These are phyloP conservation scores for Erodium moschatum DNA, from an alignment of 441 rosid genomes.

Conservation along the genomic window DNA sequence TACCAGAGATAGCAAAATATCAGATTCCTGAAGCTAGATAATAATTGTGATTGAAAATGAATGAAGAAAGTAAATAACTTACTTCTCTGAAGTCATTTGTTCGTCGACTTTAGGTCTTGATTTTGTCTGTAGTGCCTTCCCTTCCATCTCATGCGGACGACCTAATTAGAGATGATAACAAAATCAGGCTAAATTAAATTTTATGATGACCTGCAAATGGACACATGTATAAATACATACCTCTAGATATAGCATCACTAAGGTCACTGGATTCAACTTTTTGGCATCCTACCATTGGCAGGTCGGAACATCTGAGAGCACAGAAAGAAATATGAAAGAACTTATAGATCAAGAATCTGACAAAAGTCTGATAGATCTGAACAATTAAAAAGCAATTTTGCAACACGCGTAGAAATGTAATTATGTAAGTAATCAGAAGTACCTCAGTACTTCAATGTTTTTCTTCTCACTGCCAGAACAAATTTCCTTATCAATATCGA, in stretches of 20 bases:
- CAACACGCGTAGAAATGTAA: slow-evolving; percentile 4
- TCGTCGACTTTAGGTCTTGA: slow-evolving; percentile 23
- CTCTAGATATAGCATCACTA: slow-evolving; percentile 29
- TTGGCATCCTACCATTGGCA: slow-evolving; percentile 21
- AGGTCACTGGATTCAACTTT: slow-evolving; percentile 28
- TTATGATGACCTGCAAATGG: neutral
- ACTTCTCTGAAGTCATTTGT: slow-evolving; percentile 23
- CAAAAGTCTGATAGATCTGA: slow-evolving; percentile 9
- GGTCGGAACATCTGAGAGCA: slow-evolving; percentile 28
- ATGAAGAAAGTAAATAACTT: slow-evolving; percentile 13
- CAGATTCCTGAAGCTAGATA: slow-evolving; percentile 15
- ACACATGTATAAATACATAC: slow-evolving; percentile 19
- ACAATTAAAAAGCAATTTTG: neutral
- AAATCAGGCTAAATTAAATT: slow-evolving; percentile 8
- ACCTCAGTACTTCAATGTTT: slow-evolving; percentile 24
- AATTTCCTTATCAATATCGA: slow-evolving; percentile 21
- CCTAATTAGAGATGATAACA: slow-evolving; percentile 20
- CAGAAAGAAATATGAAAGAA: neutral
- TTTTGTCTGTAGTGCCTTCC: slow-evolving; percentile 17
- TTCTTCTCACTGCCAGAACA: slow-evolving; percentile 12
- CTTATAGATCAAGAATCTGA: slow-evolving; percentile 7
- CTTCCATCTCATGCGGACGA: slow-evolving; percentile 15
- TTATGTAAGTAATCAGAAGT: neutral
- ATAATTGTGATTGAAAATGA: slow-evolving; percentile 4
- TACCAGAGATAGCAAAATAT: slow-evolving; percentile 13